Evolutionary conservation across 257 asterid species (phyloP), one percentile per base, ranked within the genome.

Genomic region (Przewalskia tangutica): DNA sequence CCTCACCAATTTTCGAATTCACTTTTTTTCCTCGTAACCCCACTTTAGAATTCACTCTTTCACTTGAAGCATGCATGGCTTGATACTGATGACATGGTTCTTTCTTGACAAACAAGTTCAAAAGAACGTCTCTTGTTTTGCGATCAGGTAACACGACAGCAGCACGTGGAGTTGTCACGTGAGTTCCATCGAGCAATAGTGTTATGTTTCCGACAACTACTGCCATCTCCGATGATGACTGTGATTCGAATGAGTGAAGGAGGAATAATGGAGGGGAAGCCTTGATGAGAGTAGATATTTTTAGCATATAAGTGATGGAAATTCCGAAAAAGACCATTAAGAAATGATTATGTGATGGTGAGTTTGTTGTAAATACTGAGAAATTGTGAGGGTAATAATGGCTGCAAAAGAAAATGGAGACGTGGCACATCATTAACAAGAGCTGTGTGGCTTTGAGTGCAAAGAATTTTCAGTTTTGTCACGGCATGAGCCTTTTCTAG

Each of bases 151-250:
- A 79, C 40, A 83, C 18, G 2, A 75, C 68, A 8, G 85, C 77
- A 53, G 85, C 77, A 53, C 97, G 94, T 14, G 89, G 86, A 1
- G 90, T 84, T 3, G 91, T 27, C n/a, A 84, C 64, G 89, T 90
- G 89, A 85, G 84, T 56, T 68, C 89, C 90, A 87, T 94, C 98
- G 7, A 94, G 86, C 34, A 91, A 68, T 5, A 90, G 89, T 44
- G 94, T 87, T 46, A 93, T 55, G 88, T 93, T 94, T 32, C 93
- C 89, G 59, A 92, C 84, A 18, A 89, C 88, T 11, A 85, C 93
- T 9, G 97, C 95, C 97, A 94, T 94, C 80, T 27, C 23, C 27
- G 84, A 56, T 84, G 78, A 83, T 83, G 18, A 46, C 58, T 81
- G 20, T 27, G 32, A 27, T 50, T 40, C 34, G 18, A 51, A 17